phyloP scores from a whole-genome alignment of 75 land plant species.

The Picea sitchensis region DNA sequence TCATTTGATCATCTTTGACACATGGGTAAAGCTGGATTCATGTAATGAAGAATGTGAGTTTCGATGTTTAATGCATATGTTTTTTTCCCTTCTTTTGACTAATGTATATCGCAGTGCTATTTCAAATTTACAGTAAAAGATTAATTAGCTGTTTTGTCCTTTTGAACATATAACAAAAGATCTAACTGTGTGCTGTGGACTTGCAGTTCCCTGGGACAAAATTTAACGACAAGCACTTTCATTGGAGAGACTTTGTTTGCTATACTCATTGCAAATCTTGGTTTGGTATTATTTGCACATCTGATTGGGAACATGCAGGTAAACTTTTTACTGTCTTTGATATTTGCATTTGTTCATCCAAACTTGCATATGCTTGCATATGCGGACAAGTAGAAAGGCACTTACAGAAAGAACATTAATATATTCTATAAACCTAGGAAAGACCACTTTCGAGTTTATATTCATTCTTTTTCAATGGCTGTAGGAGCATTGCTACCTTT shows the following conservation, averaged over 20 bases:
- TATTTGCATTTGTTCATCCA: background rate
- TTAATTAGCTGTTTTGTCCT: background rate
- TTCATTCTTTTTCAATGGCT: background rate
- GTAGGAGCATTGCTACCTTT: no score
- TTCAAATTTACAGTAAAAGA: background rate
- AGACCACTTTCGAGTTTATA: background rate
- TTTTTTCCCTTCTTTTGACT: no score
- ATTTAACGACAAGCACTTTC: constrained; percentile 67
- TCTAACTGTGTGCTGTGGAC: background rate
- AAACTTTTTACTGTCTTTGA: background rate
- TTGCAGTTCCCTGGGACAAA: constrained; percentile 86
- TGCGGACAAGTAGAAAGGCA: background rate
- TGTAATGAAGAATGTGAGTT: background rate
- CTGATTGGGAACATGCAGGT: constrained; percentile 99
- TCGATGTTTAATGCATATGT: no score
- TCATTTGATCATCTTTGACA: background rate
- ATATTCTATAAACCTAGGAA: background rate
- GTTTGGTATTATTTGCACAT: constrained; percentile 90
- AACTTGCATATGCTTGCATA: background rate
- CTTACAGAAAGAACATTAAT: background rate
- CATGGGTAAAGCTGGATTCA: background rate
- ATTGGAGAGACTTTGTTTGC: constrained; percentile 83
- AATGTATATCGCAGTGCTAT: background rate
- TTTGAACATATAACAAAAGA: background rate
- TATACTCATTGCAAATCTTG: constrained; percentile 65